phyloP scores from a whole-genome alignment of 1,139 yeast genomes.

The Geotrichum reessii region DNA sequence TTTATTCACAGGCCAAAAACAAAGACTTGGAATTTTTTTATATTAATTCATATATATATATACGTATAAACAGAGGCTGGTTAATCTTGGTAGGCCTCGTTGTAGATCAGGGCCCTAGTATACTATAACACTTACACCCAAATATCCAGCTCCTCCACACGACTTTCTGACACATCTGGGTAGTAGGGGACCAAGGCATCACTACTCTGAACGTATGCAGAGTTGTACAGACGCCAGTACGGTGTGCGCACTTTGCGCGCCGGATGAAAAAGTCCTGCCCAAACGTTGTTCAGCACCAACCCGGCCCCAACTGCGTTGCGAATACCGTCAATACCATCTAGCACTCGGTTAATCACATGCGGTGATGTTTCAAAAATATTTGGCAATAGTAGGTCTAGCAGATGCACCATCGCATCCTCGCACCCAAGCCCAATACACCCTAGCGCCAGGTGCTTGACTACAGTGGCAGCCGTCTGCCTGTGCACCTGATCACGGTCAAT shows the following conservation, averaged over 20 bases:
- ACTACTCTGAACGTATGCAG: constrained; percentile 64
- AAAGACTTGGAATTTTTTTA: too few species aligned
- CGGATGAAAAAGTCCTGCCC: constrained; percentile 92
- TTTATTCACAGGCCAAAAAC: neutral
- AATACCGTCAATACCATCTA: constrained; percentile 76
- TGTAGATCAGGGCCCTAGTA: neutral
- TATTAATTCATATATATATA: too few species aligned
- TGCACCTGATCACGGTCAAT: constrained; percentile 90
- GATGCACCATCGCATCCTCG: constrained; percentile 72
- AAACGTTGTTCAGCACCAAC: constrained; percentile 61
- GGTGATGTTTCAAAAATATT: constrained; percentile 91
- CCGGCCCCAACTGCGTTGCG: constrained; percentile 75
- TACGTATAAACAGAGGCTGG: too few species aligned
- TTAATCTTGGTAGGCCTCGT: too few species aligned
- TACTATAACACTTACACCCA: neutral
- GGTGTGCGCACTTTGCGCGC: constrained; percentile 80
- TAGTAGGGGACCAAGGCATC: constrained; percentile 80
- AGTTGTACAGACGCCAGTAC: constrained; percentile 81
- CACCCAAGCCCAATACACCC: constrained; percentile 71
- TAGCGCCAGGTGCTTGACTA: constrained; percentile 73
- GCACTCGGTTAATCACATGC: constrained; percentile 76
- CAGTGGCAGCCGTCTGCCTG: constrained; percentile 92
- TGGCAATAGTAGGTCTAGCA: constrained; percentile 70
- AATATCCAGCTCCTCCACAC: neutral
- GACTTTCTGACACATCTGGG: constrained; percentile 42